Evolutionary conservation across 2,329 filamentous ascomycete species (phyloP).

Genomic region (Sarocladiaceae sp.): DNA sequence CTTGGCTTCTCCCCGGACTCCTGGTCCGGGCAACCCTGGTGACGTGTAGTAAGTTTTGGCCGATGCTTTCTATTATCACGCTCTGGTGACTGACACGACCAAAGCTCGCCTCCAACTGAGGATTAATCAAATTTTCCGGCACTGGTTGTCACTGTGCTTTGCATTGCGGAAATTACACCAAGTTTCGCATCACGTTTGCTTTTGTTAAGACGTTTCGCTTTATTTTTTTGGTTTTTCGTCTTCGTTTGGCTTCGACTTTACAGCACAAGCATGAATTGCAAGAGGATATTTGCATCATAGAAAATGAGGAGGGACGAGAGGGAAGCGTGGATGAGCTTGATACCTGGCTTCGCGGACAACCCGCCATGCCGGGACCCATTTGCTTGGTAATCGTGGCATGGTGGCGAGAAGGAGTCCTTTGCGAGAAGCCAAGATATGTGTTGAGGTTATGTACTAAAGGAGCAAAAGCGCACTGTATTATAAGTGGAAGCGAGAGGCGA

Average conservation of each 20-base stretch:
- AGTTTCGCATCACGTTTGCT: neutral
- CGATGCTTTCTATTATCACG: neutral
- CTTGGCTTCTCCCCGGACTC: slow-evolving; percentile 32
- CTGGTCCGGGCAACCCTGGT: slow-evolving; percentile 36
- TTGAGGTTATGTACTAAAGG: slow-evolving; percentile 6
- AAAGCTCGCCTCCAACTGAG: slow-evolving; percentile 7
- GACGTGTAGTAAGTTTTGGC: slow-evolving; percentile 32
- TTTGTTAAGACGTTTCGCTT: neutral
- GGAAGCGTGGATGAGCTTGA: neutral
- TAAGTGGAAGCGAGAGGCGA: neutral
- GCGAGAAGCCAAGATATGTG: neutral
- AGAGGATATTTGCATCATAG: slow-evolving; percentile 7
- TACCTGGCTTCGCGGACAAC: no score
- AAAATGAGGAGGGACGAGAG: neutral
- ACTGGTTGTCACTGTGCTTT: slow-evolving; percentile 4
- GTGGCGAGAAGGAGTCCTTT: no score
- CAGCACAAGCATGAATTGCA: slow-evolving; percentile 8
- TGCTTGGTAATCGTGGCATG: slow-evolving; percentile 6
- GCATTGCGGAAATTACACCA: slow-evolving; percentile 1
- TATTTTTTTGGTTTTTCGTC: neutral
- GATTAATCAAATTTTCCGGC: slow-evolving; percentile 7
- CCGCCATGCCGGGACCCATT: slow-evolving; percentile 5
- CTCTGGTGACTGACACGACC: neutral
- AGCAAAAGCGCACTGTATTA: slow-evolving; percentile 9
- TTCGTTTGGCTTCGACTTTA: no score